Base-by-base conservation (phyloP, 306 rosid species). In the Vigna radiata region DNA sequence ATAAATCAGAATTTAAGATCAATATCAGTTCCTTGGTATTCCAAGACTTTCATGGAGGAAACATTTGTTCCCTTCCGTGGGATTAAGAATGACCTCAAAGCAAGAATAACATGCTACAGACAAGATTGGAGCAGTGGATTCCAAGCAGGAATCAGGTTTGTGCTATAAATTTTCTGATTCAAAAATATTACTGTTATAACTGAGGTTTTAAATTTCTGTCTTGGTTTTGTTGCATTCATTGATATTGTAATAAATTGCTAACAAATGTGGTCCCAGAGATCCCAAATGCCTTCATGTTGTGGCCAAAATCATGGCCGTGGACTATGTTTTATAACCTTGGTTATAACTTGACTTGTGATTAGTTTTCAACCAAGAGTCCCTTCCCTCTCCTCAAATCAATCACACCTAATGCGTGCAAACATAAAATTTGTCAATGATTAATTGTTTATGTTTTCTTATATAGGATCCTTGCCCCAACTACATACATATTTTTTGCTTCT, bases 401-500 rank as follows among this genome's bases (percentile, higher is more conserved):
- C 54, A n/a, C 68, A 18, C 37, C 47, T 65, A 8, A 43, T 80
- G 49, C 39, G 31, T 73, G 59, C 63, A 54, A 50, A 66, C 61
- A 56, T 72, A 17, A 49, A 25, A 23, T 50, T 79, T 52, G 55
- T 48, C 18, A n/a, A 19, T 62, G 72, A 21, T 25, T 31, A 60
- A 46, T 55, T 52, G 43, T 70, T 73, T 78, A 39, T 81, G 52
- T 82, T 82, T 43, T 79, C 31, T 71, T 53, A 8, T 81, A 63
- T 64, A 94, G 98, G 94, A 91, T 94, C 82, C 93, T 94, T 82
- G 98, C 98, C 72, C 98, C 98, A 67, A 94, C 98, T 21, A 90
- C 97, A 43, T 94, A 94, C 79, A 89, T 94, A 89, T 94, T 94
- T 89, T 94, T 94, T 80, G 98, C 98, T 85, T 91, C 98, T 17